Percentiles rank a stretch among this genome's conserved stretches.
These are phyloP conservation scores for Penicillium hesseltinei DNA, from an alignment of 2,329 filamentous ascomycete genomes.

Conservation along the genomic window DNA sequence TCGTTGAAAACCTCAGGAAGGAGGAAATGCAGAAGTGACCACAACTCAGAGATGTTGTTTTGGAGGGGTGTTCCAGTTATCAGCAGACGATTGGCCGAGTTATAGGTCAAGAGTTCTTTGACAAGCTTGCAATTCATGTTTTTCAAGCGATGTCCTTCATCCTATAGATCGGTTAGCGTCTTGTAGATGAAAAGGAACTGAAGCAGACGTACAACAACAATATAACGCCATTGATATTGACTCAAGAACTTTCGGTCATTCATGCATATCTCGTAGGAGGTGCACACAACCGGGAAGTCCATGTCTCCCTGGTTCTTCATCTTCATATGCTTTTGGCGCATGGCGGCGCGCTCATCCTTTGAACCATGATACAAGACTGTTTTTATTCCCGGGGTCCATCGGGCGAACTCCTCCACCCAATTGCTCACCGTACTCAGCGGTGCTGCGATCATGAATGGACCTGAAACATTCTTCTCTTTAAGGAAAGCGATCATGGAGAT, in stretches of 20 bases:
- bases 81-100: conserved; percentile 83
- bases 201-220: conserved; percentile 70
- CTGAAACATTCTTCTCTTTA: conserved; percentile 81
- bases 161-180: conserved; percentile 48
- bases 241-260: conserved; percentile 78
- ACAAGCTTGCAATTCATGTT: conserved; percentile 93
- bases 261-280: conserved; percentile 94
- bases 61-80: conserved; percentile 95
- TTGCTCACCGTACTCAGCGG: conserved; percentile 90
- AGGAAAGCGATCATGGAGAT: conserved; percentile 84
- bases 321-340: conserved; percentile 72
- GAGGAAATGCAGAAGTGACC: conserved; percentile 91
- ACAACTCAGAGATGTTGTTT: conserved; percentile 91
- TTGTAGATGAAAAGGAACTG: background rate
- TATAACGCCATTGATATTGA: conserved; percentile 92
- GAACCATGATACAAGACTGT: conserved; percentile 88
- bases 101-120: conserved; percentile 81
- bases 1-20: conserved; percentile 91
- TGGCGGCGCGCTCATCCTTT: conserved; percentile 70
- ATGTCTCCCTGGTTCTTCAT: conserved; percentile 62
- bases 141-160: conserved; percentile 96
- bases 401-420: conserved; percentile 90
- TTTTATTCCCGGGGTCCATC: conserved; percentile 85
- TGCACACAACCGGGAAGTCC: conserved; percentile 87
- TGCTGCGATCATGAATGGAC: conserved; percentile 86